Base-by-base conservation (phyloP, 768 basidiomycete species). In the Suillus clintonianus region DNA sequence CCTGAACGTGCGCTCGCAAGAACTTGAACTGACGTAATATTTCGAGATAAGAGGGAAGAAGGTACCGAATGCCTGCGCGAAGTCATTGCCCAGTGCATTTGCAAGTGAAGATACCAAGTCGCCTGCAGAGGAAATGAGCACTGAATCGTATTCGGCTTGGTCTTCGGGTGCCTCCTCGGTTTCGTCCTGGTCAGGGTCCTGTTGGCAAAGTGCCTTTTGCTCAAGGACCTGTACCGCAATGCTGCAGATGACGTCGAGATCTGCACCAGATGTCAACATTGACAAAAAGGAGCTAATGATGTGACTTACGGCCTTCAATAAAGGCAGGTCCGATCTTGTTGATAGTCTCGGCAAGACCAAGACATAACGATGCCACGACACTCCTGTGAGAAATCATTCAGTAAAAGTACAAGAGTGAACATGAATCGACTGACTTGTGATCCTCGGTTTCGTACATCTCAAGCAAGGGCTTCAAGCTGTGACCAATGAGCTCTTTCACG, bases 391-490 rank as follows among this genome's bases (percentile, higher is more conserved):
- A 60, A 13, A 14, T 7, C 15, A 17, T 57, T 75, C 54, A 69
- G 62, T 37, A 61, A 62, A n/a, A 66, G 54, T 63, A 59, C 53
- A 64, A 56, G 61, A 61, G 56, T 24, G 34, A 32, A 45, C 22
- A 15, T 11, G n/a, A n/a, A 30, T 14, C 32, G 10, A 86, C 94
- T 81, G 73, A 97, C 95, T 98, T 97, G 82, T 97, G 95, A 71
- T 99, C 97, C 78, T 99, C 97, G 4, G 89, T 87, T 70, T 92
- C 89, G 77, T 93, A 97, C 87, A 95, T 89, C 60, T 95, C 91
- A 64, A 98, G 74, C 36, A 99, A 83, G 30, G 88, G 84, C 8
- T 83, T 83, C 51, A 99, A 74, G 50, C 89, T 84, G 68, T 92
- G 90, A 6, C 84, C 84, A 63, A 94, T 87, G 53, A 99, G 84